These are phyloP conservation scores for Xylaria nigripes DNA, from an alignment of 495 filamentous ascomycete genomes.

Conservation along the genomic window DNA sequence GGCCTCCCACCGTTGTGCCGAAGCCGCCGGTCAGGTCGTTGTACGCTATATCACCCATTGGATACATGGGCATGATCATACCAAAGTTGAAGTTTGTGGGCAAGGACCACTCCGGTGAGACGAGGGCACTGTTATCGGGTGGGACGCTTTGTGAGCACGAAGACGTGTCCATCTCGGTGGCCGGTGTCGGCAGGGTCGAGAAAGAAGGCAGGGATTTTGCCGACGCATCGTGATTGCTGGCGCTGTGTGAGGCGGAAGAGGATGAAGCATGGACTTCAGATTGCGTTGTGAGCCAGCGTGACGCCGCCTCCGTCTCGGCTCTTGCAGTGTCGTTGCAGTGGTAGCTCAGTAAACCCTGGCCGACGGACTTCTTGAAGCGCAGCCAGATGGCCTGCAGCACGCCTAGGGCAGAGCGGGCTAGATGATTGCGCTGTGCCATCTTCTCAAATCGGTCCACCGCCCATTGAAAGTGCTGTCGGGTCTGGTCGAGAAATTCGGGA, in stretches of 20 bases:
- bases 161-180: slow-evolving; percentile 12
- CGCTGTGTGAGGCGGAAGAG: slow-evolving; percentile 8
- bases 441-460: slow-evolving; percentile 44
- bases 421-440: slow-evolving; percentile 41
- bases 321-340: slow-evolving; percentile 10
- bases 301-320: slow-evolving; percentile 14
- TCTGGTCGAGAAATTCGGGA: slow-evolving; percentile 29
- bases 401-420: slow-evolving; percentile 46
- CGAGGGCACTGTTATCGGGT: slow-evolving; percentile 15
- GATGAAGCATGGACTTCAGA: slow-evolving; percentile 18
- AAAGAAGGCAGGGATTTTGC: slow-evolving; percentile 3
- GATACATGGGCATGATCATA: slow-evolving; percentile 44
- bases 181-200: slow-evolving; percentile 5
- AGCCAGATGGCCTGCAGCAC: slow-evolving; percentile 42
- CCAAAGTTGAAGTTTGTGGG: slow-evolving; percentile 39
- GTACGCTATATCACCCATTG: slow-evolving; percentile 45
- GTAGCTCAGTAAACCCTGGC: slow-evolving; percentile 13
- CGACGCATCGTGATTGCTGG: slow-evolving; percentile 6
- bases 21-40: slow-evolving; percentile 38
- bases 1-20: slow-evolving; percentile 14
- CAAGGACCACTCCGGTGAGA: slow-evolving; percentile 24
- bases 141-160: slow-evolving; percentile 12
- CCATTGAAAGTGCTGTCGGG: slow-evolving; percentile 46
- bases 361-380: slow-evolving; percentile 37
- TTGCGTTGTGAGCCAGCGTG: slow-evolving; percentile 14